Base-by-base conservation (phyloP, 352 stramenopile genomes). In the Phytopythium chamaehyphon region DNA sequence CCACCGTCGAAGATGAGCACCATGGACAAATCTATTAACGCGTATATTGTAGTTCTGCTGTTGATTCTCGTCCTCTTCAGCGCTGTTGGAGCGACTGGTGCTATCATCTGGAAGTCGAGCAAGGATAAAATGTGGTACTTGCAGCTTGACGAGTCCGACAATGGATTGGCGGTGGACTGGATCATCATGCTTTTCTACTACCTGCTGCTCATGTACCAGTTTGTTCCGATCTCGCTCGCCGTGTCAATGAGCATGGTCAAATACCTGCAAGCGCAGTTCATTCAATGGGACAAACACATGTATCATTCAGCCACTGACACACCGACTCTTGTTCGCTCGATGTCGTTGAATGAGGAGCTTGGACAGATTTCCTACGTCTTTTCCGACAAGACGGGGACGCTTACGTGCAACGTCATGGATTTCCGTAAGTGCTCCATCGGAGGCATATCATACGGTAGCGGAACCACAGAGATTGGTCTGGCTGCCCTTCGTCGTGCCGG, bases 401-500 rank as follows among this genome's bases (percentile, higher is more conserved):
- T 99, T 5, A 99, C 97, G 1, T 97, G 95, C 64, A 99, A 99
- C 70, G 78, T 99, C 6, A 99, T 99, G 97, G 86, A 98, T 62
- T 98, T 98, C 45, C 73, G 93, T 24, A 96, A 96, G 52, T 97
- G 92, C 54, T 93, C 87, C 1, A 92, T 98, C 45, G 88, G 78
- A 10, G 93, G 93, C 0, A 52, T 88, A 11, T 88, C 87, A 1
- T 98, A 97, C 51, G 90, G 90, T 33, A 72, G 77, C 18, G 87
- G 86, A n/a, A 93, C 83, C 3, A 91, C 77, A 2, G 80, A 93
- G 54, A 91, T 91, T 39, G 86, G 84, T 0, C 57, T 87, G 9
- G 76, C 76, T n/a, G 81, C 80, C 7, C 53, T 90, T 5, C 72
- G 75, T n/a, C 64, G 78, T 26, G 55, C 79, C 1, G 80, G 82